Evolutionary conservation across 495 filamentous ascomycete species (phyloP), one percentile per base, ranked within the genome.

Genomic region (Trichocladium antarcticum): DNA sequence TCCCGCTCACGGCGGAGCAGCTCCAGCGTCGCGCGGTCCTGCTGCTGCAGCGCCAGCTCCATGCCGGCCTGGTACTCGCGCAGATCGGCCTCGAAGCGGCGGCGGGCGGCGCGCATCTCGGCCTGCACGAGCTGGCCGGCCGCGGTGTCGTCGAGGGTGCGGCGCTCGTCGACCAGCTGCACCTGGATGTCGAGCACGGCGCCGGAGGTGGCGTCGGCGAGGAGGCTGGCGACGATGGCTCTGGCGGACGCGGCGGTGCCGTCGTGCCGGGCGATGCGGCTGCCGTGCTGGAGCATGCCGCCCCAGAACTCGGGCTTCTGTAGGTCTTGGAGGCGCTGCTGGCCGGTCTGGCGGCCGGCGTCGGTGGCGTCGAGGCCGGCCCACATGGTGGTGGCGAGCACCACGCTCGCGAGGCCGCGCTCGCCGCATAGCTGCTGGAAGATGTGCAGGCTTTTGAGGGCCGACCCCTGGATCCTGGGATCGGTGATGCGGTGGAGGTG

Each of bases 401-500:
- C 39, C 22, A 41, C 22, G 39, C 14, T 41, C 14, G 12, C 6
- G n/a, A 28, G 14, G 39, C 22, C 14, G 14, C 22, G 12, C 6
- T 15, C 24, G 10, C 44, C 32, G 45, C 64, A 65, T 1, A 69
- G 42, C 29, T 60, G 42, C 36, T 57, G 46, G 53, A 68, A 68
- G 56, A 65, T 64, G 15, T 21, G 41, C 0, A 68, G 37, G 45
- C 68, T 66, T 6, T 28, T 28, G 12, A 41, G 39, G 5, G 22
- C 22, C 22, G 39, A 28, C 14, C 39, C 39, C 31, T 64, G 49
- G 39, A 71, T 68, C 8, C 67, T 58, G 2, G 60, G 60, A 11
- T 68, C 65, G 22, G 67, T 65, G 16, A 71, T 54, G 34, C 49
- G 51, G 22, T 58, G 48, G 17, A 56, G 44, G n/a, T 56, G 49